These are phyloP conservation scores for Nitzschia inconspicua DNA, from an alignment of 108 stramenopile genomes.

Conservation along the genomic window DNA sequence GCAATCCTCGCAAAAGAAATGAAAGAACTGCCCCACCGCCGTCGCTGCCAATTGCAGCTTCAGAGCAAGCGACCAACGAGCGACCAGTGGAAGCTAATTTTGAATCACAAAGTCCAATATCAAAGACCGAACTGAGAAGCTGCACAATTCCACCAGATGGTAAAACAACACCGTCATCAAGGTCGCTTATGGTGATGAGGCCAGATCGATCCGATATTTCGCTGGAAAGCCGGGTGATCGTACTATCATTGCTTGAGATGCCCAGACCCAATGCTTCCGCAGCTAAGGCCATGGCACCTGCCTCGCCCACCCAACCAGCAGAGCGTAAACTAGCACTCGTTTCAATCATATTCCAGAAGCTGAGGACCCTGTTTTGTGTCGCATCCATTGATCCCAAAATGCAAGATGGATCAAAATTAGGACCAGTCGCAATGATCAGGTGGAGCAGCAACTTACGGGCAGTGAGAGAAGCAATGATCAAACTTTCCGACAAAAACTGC, in stretches of 20 bases:
- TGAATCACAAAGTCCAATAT: background rate
- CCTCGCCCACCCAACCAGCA: constrained; percentile 83
- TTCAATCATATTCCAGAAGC: constrained; percentile 64
- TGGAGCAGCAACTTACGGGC: constrained; percentile 69
- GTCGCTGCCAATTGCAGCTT: constrained; percentile 59
- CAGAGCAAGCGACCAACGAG: constrained; percentile 53
- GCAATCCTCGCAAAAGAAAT: constrained; percentile 58
- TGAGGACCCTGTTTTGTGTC: background rate
- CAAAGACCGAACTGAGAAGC: constrained; percentile 43
- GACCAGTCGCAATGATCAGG: constrained; percentile 38
- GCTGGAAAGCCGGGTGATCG: constrained; percentile 19
- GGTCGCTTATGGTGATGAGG: constrained; percentile 22
- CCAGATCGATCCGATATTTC: constrained; percentile 33
- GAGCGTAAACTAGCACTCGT: constrained; percentile 48
- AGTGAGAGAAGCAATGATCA: constrained; percentile 44
- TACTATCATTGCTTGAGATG: constrained; percentile 55
- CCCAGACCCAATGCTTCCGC: constrained; percentile 87
- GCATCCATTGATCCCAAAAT: constrained; percentile 24
- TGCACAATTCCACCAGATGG: constrained; percentile 46
- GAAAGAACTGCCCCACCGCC: constrained; percentile 51
- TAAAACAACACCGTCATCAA: constrained; percentile 37
- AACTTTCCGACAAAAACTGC: constrained; percentile 24
- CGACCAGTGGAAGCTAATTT: constrained; percentile 6
- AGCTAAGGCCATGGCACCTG: constrained; percentile 86
- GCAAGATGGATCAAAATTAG: constrained; percentile 42